These are phyloP conservation scores for cucumber (Cucumis sativus) DNA, from an alignment of 306 rosid species.

Conservation along the genomic window DNA sequence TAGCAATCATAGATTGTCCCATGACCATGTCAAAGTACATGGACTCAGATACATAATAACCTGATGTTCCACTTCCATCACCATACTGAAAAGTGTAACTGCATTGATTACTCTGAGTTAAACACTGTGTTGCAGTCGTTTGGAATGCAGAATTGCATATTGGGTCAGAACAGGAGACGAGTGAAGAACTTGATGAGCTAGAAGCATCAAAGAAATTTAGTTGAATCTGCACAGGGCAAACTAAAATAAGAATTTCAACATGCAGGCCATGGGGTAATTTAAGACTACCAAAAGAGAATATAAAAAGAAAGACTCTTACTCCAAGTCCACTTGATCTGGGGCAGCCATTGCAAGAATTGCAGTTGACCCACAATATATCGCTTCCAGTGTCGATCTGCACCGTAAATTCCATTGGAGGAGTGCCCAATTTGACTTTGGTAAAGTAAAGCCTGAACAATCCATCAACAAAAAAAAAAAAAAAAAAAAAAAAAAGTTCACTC, in stretches of 20 bases:
- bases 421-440: slow-evolving; percentile 77
- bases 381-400: slow-evolving; percentile 96
- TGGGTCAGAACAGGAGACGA: slow-evolving; percentile 62
- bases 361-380: slow-evolving; percentile 86
- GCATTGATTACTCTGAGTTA: slow-evolving; percentile 66
- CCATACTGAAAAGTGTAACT: slow-evolving; percentile 68
- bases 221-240: slow-evolving; percentile 45
- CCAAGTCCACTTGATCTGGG: slow-evolving; percentile 83
- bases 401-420: slow-evolving; percentile 78
- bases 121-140: slow-evolving; percentile 46
- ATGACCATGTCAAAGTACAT: slow-evolving; percentile 64
- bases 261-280: not conserved
- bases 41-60: slow-evolving; percentile 60
- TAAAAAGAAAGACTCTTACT: slow-evolving; percentile 29
- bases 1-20: slow-evolving; percentile 45
- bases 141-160: slow-evolving; percentile 52
- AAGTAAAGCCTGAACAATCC: slow-evolving; percentile 61
- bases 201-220: slow-evolving; percentile 67
- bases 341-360: slow-evolving; percentile 76
- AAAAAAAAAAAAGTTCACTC: not conserved
- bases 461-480: slow-evolving; percentile 15
- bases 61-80: slow-evolving; percentile 83
- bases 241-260: not conserved
- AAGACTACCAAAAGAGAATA: not conserved
- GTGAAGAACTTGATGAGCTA: slow-evolving; percentile 47